These are phyloP conservation scores for Lecanicillium sp. DNA, from an alignment of 2,329 filamentous ascomycete genomes.

Conservation along the genomic window DNA sequence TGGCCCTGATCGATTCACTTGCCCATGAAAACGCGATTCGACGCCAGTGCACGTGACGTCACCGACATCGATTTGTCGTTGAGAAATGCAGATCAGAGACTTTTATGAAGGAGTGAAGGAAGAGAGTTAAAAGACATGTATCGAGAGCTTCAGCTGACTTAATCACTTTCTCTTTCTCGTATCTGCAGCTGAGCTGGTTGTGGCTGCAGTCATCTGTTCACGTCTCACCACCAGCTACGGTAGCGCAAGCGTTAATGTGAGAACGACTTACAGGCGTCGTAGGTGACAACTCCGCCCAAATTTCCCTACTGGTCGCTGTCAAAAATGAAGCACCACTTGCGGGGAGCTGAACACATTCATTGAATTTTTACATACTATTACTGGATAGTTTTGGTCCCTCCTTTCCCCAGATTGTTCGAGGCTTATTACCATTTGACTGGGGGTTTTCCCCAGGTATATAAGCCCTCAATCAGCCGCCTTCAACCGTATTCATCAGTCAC, in stretches of 20 bases:
- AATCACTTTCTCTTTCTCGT: not conserved
- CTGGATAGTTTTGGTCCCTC: not conserved
- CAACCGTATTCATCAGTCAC: too few relatives aligned
- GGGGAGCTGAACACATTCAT: not conserved
- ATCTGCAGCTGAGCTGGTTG: not conserved
- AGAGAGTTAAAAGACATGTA: too few relatives aligned
- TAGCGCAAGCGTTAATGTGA: not conserved
- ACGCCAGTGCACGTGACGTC: conserved; percentile 11
- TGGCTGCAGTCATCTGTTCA: conserved; percentile 3
- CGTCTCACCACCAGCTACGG: not conserved
- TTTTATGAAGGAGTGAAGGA: too few relatives aligned
- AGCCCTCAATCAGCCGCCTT: too few relatives aligned
- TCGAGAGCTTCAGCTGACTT: not conserved
- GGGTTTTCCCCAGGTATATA: too few relatives aligned
- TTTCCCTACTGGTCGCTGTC: not conserved
- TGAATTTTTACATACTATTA: not conserved
- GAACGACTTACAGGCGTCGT: not conserved
- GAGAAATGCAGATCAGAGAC: too few relatives aligned
- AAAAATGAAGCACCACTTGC: not conserved
- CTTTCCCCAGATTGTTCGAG: too few relatives aligned
- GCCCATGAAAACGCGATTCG: not conserved
- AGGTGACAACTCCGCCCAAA: not conserved
- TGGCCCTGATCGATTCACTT: not conserved
- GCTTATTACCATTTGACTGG: too few relatives aligned
- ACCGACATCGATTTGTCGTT: too few relatives aligned